A percentile compares a stretch with the other conserved stretches of the same genome.
These are phyloP conservation scores for Penicillium sp. DNA, from an alignment of 2,329 filamentous ascomycete species.

Conservation along the genomic window DNA sequence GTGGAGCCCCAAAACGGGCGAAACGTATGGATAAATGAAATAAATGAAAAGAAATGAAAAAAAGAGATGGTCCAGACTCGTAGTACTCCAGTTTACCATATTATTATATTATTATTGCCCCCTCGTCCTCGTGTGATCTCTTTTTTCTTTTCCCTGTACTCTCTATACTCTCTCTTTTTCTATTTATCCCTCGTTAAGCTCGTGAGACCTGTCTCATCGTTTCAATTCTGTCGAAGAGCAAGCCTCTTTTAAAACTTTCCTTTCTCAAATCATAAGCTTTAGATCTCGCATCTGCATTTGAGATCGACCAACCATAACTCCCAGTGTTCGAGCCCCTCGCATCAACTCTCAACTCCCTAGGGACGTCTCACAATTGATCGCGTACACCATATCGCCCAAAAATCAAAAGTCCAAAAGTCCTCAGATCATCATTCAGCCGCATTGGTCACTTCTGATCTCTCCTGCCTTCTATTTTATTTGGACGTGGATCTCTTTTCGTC, in stretches of 20 bases:
- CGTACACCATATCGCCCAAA: too few relatives aligned
- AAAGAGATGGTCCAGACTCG: constrained; percentile 1
- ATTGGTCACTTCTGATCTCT: background rate
- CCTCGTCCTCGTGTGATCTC: background rate
- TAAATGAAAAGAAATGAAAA: too few relatives aligned
- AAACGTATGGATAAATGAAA: too few relatives aligned
- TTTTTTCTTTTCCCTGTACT: background rate
- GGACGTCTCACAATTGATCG: background rate
- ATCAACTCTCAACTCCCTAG: background rate
- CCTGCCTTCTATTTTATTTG: constrained; percentile 1
- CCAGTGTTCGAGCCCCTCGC: background rate
- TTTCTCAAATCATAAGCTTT: background rate
- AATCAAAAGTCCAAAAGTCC: too few relatives aligned
- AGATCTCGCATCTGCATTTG: background rate
- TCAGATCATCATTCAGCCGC: background rate
- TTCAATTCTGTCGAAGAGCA: constrained; percentile 7
- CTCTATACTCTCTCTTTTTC: background rate
- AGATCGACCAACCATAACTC: background rate
- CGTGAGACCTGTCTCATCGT: constrained; percentile 3
- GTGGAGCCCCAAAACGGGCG: constrained; percentile 2
- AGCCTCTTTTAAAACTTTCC: constrained; percentile 5
- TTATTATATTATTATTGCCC: constrained; percentile 1
- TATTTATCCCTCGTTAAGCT: background rate
- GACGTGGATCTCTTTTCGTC: constrained; percentile 14
- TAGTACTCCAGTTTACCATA: background rate